Percentiles rank a stretch among this genome's conserved stretches.
Evolutionary conservation across 768 basidiomycete species (phyloP).

Genomic region (Erythrobasidium yunnanense): DNA sequence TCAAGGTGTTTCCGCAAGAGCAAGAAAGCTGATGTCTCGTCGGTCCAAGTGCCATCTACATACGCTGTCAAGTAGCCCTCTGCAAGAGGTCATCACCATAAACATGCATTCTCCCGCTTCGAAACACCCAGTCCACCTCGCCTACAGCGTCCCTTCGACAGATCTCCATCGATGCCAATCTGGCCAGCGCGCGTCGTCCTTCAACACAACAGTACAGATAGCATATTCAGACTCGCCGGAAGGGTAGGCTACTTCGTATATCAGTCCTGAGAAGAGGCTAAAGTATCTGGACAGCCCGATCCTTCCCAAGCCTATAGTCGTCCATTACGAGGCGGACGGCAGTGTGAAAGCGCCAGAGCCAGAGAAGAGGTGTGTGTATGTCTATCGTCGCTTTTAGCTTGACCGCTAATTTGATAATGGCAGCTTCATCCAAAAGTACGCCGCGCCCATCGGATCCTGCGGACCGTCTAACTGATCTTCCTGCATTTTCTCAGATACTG

Average conservation of each 20-base stretch:
- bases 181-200: neutral
- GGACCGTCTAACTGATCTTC: neutral
- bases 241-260: neutral
- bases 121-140: neutral
- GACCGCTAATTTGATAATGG: neutral
- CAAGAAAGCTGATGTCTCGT: neutral
- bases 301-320: constrained; percentile 1
- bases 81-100: constrained; percentile 5
- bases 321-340: constrained; percentile 13
- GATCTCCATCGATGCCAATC: neutral
- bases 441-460: neutral
- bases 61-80: neutral
- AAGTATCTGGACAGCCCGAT: neutral
- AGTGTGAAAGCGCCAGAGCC: constrained; percentile 19
- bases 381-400: neutral
- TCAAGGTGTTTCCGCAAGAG: neutral
- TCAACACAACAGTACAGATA: constrained; percentile 3
- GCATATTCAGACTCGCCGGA: neutral
- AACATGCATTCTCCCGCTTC: no score
- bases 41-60: constrained; percentile 8
- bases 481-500: constrained; percentile 12
- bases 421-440: neutral
- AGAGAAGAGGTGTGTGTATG: neutral
- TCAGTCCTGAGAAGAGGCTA: neutral
- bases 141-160: neutral